phyloP scores from a whole-genome alignment of 257 asterid species.

The Coffea eugenioides region DNA sequence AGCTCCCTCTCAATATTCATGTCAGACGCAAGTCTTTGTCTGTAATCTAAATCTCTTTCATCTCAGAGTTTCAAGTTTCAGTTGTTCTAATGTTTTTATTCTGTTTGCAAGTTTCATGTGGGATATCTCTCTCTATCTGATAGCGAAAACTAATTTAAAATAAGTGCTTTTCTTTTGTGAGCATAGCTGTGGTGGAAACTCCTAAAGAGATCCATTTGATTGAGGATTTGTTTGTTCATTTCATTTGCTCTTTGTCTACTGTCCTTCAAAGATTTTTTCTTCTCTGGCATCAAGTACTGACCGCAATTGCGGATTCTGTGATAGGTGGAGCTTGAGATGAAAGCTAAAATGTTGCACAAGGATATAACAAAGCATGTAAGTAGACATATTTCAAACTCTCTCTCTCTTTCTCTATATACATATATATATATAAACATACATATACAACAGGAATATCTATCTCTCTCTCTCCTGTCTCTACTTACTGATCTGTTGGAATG shows the following conservation, averaged over 20 bases:
- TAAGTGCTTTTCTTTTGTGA: constrained; percentile 1
- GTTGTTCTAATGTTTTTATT: background rate
- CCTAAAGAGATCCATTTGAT: background rate
- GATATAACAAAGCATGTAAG: constrained; percentile 80
- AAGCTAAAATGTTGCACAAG: constrained; percentile 67
- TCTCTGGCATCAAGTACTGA: background rate
- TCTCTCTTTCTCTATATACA: background rate
- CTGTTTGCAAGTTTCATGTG: no score
- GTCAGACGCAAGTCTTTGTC: background rate
- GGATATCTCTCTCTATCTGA: background rate
- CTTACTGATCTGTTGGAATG: background rate
- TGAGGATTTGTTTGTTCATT: background rate
- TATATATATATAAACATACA: no score
- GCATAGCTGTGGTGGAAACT: background rate
- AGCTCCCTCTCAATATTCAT: background rate
- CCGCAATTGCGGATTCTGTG: constrained; percentile 26
- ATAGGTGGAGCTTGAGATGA: constrained; percentile 70
- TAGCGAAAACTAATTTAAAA: background rate
- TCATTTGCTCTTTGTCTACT: constrained; percentile 9
- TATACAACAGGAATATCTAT: background rate
- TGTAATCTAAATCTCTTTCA: background rate
- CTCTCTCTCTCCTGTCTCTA: background rate
- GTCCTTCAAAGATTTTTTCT: background rate
- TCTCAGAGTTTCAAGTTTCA: background rate
- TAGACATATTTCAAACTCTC: background rate